Percentiles rank a stretch among this genome's conserved stretches.
phyloP scores from a whole-genome alignment of 148 eudicot genomes.

The Fagopyrum tataricum region DNA sequence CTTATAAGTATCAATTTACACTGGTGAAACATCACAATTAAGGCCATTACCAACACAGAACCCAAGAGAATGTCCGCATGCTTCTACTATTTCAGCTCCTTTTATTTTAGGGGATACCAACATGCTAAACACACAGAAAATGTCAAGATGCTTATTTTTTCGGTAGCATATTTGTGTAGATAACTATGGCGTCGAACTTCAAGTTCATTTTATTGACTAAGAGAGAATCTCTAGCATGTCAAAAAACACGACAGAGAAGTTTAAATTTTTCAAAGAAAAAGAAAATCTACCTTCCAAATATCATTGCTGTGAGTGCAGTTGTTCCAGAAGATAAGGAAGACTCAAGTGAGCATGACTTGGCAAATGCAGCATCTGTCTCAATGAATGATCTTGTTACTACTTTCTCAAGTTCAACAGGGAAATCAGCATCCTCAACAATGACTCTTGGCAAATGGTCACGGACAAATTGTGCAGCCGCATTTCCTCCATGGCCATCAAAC shows the following conservation, averaged over 20 bases:
- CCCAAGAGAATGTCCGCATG: neutral
- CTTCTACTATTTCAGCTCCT: neutral
- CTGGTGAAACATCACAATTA: neutral
- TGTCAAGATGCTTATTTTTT: neutral
- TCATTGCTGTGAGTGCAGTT: slow-evolving; percentile 96
- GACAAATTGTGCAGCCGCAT: slow-evolving; percentile 82
- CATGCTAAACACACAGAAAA: neutral
- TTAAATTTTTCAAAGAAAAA: neutral
- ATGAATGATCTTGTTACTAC: slow-evolving; percentile 80
- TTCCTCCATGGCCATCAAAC: slow-evolving; percentile 97
- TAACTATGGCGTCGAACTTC: neutral
- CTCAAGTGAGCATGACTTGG: slow-evolving; percentile 57
- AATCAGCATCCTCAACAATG: slow-evolving; percentile 87
- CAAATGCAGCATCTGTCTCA: slow-evolving; percentile 82
- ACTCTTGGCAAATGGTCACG: slow-evolving; percentile 87
- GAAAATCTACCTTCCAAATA: slow-evolving; percentile 71
- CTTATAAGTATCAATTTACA: neutral
- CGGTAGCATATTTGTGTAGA: neutral
- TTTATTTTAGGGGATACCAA: neutral
- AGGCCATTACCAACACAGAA: neutral
- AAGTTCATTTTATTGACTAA: neutral
- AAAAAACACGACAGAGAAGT: neutral
- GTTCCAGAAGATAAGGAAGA: slow-evolving; percentile 79
- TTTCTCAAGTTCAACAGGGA: slow-evolving; percentile 82
- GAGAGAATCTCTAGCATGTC: neutral